Base-by-base conservation (phyloP, 1,284 basidiomycete genomes). In the Wallemia hederae region DNA sequence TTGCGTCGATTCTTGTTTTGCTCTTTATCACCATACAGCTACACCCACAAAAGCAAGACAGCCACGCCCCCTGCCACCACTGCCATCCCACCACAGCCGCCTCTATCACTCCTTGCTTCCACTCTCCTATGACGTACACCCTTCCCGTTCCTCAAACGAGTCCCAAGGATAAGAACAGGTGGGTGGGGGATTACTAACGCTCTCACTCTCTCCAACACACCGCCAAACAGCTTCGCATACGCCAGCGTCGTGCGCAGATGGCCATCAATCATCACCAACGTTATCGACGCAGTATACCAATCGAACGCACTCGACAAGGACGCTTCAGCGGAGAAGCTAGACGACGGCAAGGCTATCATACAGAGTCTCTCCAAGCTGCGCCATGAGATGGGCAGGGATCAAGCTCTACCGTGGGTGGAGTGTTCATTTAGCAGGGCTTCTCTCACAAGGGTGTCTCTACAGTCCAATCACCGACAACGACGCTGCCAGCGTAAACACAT, bases 331-430 rank as follows among this genome's bases (percentile, higher is more conserved):
- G 68, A 66, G 24, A 74, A 74, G 67, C 65, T 74, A 25, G 65
- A 67, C 19, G 83, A 90, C 68, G 88, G 84, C 2, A 90, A 85
- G 69, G 71, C 66, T 22, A 80, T 94, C 65, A 90, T 98, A 62
- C 77, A 80, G 61, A 75, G 78, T 65, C 75, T 91, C 62, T 82
- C 83, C 66, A 79, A 79, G 66, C 73, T 97, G 63, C 94, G 91
- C 72, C 85, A 92, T 72, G 80, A 85, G 67, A 90, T 96, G 82
- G 81, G 79, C 0, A 76, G 85, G 63, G 83, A 96, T 71, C 78
- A 78, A 59, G 70, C 75, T 1, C 72, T 98, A 56, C 75, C 80
- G 82, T 87, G 66, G 65, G 82, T 74, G n/a, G n/a, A n/a, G n/a
- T n/a, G n/a, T n/a, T n/a, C n/a, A n/a, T n/a, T n/a, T n/a, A n/a